Conservation (phyloP, 441 rosid species). For the Macaranga tanarius region DNA sequence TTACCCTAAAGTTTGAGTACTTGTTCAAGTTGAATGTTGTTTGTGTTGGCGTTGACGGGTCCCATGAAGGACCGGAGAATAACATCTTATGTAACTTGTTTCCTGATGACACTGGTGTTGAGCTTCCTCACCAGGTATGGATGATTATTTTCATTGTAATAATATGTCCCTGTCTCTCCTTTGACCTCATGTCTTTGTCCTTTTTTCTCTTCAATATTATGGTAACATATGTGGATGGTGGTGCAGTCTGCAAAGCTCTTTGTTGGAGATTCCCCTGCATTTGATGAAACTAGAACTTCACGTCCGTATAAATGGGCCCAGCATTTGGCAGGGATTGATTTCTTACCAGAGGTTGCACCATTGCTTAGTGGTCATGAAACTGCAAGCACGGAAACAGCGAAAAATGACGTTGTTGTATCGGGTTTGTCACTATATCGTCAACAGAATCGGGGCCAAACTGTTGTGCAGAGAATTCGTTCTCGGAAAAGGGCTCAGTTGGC, state of each 20-base stretch:
- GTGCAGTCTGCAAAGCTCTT: constrained; percentile 82
- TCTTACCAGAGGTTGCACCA: constrained; percentile 83
- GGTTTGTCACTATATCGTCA: constrained; percentile 66
- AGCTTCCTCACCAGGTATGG: constrained; percentile 87
- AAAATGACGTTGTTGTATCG: constrained; percentile 45
- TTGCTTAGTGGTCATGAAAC: constrained; percentile 50
- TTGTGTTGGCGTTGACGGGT: constrained; percentile 67
- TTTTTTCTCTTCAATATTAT: constrained; percentile 12
- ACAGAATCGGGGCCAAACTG: constrained; percentile 69
- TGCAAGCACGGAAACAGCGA: constrained; percentile 44
- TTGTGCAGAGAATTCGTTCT: constrained; percentile 75
- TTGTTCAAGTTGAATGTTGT: constrained; percentile 75
- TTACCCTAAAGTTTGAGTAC: constrained; percentile 70
- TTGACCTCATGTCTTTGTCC: not conserved
- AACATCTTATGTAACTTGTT: constrained; percentile 70
- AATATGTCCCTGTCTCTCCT: not conserved
- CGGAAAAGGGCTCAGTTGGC: constrained; percentile 72
- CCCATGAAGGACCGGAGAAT: constrained; percentile 52
- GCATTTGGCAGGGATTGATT: constrained; percentile 87
- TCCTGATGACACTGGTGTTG: constrained; percentile 77
- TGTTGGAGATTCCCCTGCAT: constrained; percentile 48
- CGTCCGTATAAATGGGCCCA: constrained; percentile 96
- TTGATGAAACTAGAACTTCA: constrained; percentile 62
- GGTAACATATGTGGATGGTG: constrained; percentile 24
- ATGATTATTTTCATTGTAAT: not conserved